A percentile compares a stretch with the other conserved stretches of the same genome.
phyloP scores from a whole-genome alignment of 192 early-diverging fungal species.

The Podila epicladia region DNA sequence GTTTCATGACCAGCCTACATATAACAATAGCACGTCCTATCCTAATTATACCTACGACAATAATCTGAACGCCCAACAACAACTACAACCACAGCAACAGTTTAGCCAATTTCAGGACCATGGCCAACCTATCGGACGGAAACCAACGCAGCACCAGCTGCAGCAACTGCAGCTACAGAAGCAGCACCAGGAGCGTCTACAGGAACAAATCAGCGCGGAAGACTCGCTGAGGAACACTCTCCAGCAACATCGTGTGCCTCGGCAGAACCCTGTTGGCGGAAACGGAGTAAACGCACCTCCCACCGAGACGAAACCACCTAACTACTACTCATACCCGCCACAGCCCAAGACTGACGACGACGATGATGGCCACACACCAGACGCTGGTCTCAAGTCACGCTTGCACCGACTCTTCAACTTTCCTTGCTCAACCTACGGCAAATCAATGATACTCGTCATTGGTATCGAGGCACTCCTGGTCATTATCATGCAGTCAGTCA shows the following conservation, averaged over 20 bases:
- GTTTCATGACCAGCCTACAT: not conserved
- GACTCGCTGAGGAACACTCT: conserved; percentile 15
- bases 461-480: conserved; percentile 39
- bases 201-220: conserved; percentile 12
- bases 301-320: conserved; percentile 9
- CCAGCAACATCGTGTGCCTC: conserved; percentile 9
- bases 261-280: not conserved
- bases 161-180: conserved; percentile 6
- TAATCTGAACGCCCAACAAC: not conserved
- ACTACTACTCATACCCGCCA: conserved; percentile 36
- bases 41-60: not conserved
- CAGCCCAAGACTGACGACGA: conserved; percentile 7
- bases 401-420: conserved; percentile 15
- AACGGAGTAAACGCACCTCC: not conserved
- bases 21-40: not conserved
- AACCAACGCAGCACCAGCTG: conserved; percentile 7
- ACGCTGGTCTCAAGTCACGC: not conserved
- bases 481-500: conserved; percentile 37
- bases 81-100: conserved; percentile 4
- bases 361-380: not conserved
- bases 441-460: conserved; percentile 15
- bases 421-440: conserved; percentile 38
- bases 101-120: not conserved
- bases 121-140: not conserved
- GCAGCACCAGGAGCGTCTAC: conserved; percentile 11